A percentile compares a stretch with the other conserved stretches of the same genome.
phyloP scores from a whole-genome alignment of 306 rosid species.

The Casuarina equisetifolia region DNA sequence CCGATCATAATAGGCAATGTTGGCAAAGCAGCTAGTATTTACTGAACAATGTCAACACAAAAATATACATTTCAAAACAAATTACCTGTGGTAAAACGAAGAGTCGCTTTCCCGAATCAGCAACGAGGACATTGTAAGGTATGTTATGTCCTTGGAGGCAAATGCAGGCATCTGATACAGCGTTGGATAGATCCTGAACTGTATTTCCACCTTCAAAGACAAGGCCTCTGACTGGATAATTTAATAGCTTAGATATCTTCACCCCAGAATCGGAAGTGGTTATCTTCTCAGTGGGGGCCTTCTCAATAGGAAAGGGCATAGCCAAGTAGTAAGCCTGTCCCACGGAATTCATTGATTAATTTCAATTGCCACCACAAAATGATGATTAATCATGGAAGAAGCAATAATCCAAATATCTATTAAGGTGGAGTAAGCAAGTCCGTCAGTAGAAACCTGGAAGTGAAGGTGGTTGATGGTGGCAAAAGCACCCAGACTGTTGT shows the following conservation, averaged over 20 bases:
- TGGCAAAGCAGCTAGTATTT: not conserved
- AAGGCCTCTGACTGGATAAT: constrained; percentile 86
- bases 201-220: constrained; percentile 76
- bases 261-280: constrained; percentile 50
- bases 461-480: constrained; percentile 99
- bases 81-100: constrained; percentile 91
- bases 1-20: not conserved
- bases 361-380: not conserved
- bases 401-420: not conserved
- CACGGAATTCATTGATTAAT: constrained; percentile 17
- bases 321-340: constrained; percentile 87
- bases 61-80: not conserved
- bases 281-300: constrained; percentile 78
- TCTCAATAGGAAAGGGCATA: constrained; percentile 85
- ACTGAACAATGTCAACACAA: not conserved
- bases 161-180: constrained; percentile 80
- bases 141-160: constrained; percentile 82
- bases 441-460: constrained; percentile 64
- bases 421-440: constrained; percentile 1
- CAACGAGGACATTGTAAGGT: constrained; percentile 81
- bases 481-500: constrained; percentile 95
- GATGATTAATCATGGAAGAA: not conserved
- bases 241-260: constrained; percentile 56
- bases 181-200: constrained; percentile 56
- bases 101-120: constrained; percentile 74